Evolutionary conservation across 345 rosid species (phyloP).

Genomic region (Gossypium stocksii): DNA sequence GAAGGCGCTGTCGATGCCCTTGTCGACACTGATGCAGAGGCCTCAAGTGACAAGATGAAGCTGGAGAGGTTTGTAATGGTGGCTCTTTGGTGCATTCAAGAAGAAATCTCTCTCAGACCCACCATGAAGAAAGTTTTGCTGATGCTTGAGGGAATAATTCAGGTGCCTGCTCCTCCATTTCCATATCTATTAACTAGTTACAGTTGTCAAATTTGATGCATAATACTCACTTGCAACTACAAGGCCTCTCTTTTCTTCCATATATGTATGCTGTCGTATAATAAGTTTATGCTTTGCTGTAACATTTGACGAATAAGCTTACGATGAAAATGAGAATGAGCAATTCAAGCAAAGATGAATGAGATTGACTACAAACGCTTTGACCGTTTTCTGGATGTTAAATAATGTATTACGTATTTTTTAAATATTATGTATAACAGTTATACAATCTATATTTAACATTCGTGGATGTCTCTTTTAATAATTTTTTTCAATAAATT

Average conservation of each 20-base stretch:
- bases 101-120: conserved; percentile 35
- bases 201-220: not conserved
- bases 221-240: too few species aligned
- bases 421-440: too few species aligned
- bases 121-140: conserved; percentile 34
- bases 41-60: conserved; percentile 15
- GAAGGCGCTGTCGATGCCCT: conserved; percentile 28
- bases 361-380: not conserved
- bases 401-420: not conserved
- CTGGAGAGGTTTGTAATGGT: conserved; percentile 26
- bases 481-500: too few species aligned
- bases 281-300: too few species aligned
- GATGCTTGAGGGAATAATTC: conserved; percentile 40
- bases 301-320: too few species aligned
- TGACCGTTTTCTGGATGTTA: too few species aligned
- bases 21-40: conserved; percentile 24
- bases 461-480: too few species aligned
- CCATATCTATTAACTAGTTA: not conserved
- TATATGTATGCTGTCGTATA: not conserved
- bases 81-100: conserved; percentile 44
- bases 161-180: conserved; percentile 27
- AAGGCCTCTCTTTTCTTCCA: too few species aligned
- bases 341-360: not conserved
- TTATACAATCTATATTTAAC: too few species aligned
- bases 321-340: not conserved